phyloP scores from a whole-genome alignment of 495 filamentous ascomycete species.

The Xylaria telfairii region DNA sequence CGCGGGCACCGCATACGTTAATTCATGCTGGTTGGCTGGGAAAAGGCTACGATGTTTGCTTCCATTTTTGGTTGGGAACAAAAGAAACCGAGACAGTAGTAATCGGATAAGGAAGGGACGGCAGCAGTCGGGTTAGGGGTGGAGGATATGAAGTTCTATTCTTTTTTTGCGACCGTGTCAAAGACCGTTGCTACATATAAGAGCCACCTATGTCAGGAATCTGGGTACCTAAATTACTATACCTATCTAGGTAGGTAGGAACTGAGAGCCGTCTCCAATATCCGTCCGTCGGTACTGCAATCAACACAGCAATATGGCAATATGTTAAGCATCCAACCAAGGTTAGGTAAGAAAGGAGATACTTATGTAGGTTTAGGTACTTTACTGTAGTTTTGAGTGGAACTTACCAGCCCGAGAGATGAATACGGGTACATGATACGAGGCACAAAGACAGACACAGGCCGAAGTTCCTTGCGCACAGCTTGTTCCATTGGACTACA shows the following conservation, averaged over 20 bases:
- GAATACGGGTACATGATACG: not conserved
- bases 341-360: too few species aligned
- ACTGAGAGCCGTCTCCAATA: not conserved
- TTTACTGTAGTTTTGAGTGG: too few species aligned
- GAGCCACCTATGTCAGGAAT: too few species aligned
- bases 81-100: not conserved
- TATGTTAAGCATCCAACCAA: not conserved
- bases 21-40: not conserved
- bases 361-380: too few species aligned
- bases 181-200: not conserved
- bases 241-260: not conserved
- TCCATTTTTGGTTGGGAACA: not conserved
- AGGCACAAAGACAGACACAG: not conserved
- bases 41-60: constrained; percentile 3
- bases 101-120: constrained; percentile 6
- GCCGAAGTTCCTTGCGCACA: not conserved
- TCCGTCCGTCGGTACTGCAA: constrained; percentile 6
- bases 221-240: not conserved
- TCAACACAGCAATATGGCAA: not conserved
- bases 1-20: not conserved
- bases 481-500: not conserved
- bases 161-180: constrained; percentile 1
- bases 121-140: constrained; percentile 3
- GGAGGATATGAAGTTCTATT: not conserved
- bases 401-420: not conserved